phyloP scores from a whole-genome alignment of 805 yeast genomes.

The Wickerhamomyces bovis region DNA sequence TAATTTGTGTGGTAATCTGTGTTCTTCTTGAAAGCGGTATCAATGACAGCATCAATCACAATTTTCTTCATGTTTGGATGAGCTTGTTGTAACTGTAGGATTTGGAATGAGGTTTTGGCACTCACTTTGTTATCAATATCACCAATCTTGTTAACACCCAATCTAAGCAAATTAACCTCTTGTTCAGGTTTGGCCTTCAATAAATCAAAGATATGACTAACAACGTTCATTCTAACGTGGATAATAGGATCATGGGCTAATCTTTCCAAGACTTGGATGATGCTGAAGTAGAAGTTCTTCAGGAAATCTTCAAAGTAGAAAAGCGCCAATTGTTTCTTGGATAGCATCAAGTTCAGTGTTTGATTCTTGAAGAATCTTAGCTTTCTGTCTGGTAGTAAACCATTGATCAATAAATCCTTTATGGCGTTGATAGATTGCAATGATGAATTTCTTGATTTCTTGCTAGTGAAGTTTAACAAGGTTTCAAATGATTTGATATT shows the following conservation, averaged over 20 bases:
- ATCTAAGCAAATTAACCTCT: slow-evolving; percentile 80
- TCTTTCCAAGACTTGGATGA: slow-evolving; percentile 70
- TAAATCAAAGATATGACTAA: slow-evolving; percentile 73
- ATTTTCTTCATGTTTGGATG: slow-evolving; percentile 95
- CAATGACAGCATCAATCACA: slow-evolving; percentile 73
- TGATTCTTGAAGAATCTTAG: slow-evolving; percentile 75
- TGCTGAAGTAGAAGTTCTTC: slow-evolving; percentile 67
- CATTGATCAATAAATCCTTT: slow-evolving; percentile 80
- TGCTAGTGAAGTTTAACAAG: slow-evolving; percentile 70
- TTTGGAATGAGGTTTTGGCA: slow-evolving; percentile 77
- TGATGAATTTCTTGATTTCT: slow-evolving; percentile 91
- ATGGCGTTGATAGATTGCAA: slow-evolving; percentile 84
- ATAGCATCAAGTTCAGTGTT: slow-evolving; percentile 36
- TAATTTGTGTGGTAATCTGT: slow-evolving; percentile 85
- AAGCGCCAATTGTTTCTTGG: slow-evolving; percentile 56
- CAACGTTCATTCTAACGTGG: slow-evolving; percentile 75
- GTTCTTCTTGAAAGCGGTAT: slow-evolving; percentile 65
- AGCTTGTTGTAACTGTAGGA: slow-evolving; percentile 75
- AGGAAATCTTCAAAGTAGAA: slow-evolving; percentile 88
- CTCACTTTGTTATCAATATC: slow-evolving; percentile 88
- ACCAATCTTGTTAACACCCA: slow-evolving; percentile 92
- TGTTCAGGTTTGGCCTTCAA: slow-evolving; percentile 90
- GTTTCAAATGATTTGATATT: slow-evolving; percentile 79
- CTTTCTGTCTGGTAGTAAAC: slow-evolving; percentile 83
- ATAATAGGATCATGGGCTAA: slow-evolving; percentile 88